These are phyloP conservation scores for Conoideocrella luteorostrata DNA, from an alignment of 2,329 filamentous ascomycete genomes.

Conservation along the genomic window DNA sequence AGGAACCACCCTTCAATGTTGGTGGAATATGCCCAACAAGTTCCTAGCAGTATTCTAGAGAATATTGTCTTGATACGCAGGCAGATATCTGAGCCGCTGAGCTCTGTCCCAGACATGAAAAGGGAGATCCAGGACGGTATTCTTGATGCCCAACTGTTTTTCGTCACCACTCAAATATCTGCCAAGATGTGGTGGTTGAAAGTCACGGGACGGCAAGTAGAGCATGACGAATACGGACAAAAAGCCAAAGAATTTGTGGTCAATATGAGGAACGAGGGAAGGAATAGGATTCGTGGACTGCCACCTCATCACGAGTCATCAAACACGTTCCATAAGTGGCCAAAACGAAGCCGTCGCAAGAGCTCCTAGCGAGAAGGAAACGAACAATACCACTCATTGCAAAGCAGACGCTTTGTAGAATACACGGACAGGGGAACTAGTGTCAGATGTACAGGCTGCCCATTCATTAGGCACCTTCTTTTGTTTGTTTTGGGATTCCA, in stretches of 20 bases:
- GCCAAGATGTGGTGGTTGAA: slow-evolving; percentile 54
- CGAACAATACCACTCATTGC: too few species aligned
- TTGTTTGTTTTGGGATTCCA: neutral
- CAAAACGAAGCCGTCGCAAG: slow-evolving; percentile 1
- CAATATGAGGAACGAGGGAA: neutral
- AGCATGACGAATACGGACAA: slow-evolving; percentile 38
- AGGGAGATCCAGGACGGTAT: slow-evolving; percentile 1
- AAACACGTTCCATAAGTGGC: neutral
- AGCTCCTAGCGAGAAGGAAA: neutral
- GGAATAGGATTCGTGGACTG: neutral
- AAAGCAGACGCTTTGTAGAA: too few species aligned
- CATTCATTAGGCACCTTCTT: neutral
- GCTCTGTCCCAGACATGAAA: neutral
- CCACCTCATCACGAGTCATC: too few species aligned
- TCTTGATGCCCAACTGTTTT: slow-evolving; percentile 25
- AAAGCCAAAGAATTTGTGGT: slow-evolving; percentile 40
- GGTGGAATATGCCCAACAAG: slow-evolving; percentile 11
- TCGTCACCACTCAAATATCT: slow-evolving; percentile 48
- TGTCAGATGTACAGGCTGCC: too few species aligned
- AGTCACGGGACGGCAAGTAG: slow-evolving; percentile 41
- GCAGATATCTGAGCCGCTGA: slow-evolving; percentile 21
- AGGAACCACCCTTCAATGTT: slow-evolving; percentile 14
- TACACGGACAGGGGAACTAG: too few species aligned
- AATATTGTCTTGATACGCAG: slow-evolving; percentile 31
- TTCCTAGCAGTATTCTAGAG: slow-evolving; percentile 15